A percentile compares a stretch with the other conserved stretches of the same genome.
Evolutionary conservation across 208 protist species (phyloP).

Genomic region (Crithidia bombi): DNA sequence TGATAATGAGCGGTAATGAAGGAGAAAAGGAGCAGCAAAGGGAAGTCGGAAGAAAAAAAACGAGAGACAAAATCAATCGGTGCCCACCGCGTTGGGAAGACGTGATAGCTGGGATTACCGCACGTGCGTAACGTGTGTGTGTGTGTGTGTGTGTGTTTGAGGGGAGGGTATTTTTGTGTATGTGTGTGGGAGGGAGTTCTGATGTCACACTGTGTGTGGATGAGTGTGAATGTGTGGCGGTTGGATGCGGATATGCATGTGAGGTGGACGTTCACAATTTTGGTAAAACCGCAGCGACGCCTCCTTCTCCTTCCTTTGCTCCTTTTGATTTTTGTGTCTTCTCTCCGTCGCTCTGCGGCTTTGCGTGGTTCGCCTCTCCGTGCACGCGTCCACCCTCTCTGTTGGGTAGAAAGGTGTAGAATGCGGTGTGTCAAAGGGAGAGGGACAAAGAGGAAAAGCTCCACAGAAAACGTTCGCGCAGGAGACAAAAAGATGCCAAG

Average conservation of each 20-base stretch:
- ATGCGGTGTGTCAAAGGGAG: no score
- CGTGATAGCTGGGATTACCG: no score
- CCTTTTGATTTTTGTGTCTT: neutral
- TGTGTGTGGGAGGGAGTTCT: no score
- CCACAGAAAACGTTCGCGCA: neutral
- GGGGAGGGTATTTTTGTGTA: neutral
- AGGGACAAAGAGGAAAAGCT: neutral
- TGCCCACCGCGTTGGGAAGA: neutral
- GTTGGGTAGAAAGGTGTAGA: no score
- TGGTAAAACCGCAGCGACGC: no score
- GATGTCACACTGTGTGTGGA: slow-evolving; percentile 8
- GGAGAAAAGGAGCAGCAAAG: neutral
- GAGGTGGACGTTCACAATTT: no score
- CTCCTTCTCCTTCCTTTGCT: no score
- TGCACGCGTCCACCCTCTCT: no score
- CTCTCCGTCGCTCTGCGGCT: neutral
- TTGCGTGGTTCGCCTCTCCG: no score
- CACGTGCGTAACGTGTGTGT: no score
- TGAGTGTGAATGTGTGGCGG: neutral
- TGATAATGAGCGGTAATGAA: neutral
- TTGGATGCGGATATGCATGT: no score
- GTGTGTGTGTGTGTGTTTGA: neutral
- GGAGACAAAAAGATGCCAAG: neutral
- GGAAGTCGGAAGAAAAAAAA: neutral
- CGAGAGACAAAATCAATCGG: neutral